Percentiles rank a stretch among this genome's conserved stretches.
phyloP scores from a whole-genome alignment of 129 eudicot genomes.

The Mikania micrantha region DNA sequence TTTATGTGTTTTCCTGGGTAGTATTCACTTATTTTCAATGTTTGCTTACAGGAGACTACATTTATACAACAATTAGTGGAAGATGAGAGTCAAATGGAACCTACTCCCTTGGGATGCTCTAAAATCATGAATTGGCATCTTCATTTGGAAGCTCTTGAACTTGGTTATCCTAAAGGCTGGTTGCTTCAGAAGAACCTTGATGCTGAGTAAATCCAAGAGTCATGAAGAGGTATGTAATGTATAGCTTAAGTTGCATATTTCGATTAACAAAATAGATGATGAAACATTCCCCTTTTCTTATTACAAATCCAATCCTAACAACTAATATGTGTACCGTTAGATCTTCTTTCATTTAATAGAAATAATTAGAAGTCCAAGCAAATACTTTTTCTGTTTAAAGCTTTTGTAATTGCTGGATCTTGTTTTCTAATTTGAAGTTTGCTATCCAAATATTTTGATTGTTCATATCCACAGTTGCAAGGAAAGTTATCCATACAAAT shows the following conservation, averaged over 20 bases:
- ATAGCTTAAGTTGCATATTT: neutral
- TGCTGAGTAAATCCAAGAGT: slow-evolving; percentile 33
- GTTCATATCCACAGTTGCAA: neutral
- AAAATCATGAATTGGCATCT: slow-evolving; percentile 97
- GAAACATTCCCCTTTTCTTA: neutral
- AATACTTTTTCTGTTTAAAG: neutral
- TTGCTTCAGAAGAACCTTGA: slow-evolving; percentile 67
- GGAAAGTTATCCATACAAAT: neutral
- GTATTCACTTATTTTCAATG: neutral
- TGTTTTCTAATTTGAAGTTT: neutral
- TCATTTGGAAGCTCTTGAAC: slow-evolving; percentile 70
- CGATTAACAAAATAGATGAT: slow-evolving; percentile 9
- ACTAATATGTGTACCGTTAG: too few species aligned
- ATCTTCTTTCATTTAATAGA: too few species aligned
- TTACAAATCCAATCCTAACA: neutral
- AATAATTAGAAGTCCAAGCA: neutral
- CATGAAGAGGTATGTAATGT: slow-evolving; percentile 26
- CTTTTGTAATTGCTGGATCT: neutral
- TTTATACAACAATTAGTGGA: slow-evolving; percentile 91
- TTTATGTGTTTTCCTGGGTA: neutral
- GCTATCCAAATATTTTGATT: neutral
- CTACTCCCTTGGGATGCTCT: slow-evolving; percentile 55
- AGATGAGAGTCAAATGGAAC: slow-evolving; percentile 99
- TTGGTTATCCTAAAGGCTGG: slow-evolving; percentile 82
- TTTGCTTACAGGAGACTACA: slow-evolving; percentile 66